A percentile compares a stretch with the other conserved stretches of the same genome.
Evolutionary conservation across 1,284 basidiomycete genomes (phyloP).

Genomic region (Rhodotorula glutinis): DNA sequence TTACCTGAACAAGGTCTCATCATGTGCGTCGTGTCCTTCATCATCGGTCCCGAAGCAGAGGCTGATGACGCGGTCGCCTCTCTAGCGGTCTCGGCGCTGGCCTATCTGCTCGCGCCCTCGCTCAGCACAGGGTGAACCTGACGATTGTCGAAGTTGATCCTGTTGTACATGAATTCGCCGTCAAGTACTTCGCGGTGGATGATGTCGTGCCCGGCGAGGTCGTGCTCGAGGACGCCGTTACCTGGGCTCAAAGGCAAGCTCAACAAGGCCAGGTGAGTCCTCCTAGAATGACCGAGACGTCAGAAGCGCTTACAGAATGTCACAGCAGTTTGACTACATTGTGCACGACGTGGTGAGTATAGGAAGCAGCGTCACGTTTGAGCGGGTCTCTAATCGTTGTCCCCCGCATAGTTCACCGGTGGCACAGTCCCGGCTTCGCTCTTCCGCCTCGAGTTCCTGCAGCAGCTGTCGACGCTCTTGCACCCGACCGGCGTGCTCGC

Average conservation of each 20-base stretch:
- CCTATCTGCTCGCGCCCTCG: conserved; percentile 69
- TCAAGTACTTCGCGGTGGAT: conserved; percentile 70
- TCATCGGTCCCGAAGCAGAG: neutral
- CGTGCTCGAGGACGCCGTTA: conserved; percentile 70
- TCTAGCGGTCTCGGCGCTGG: conserved; percentile 79
- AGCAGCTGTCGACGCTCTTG: conserved; percentile 62
- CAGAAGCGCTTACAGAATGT: neutral
- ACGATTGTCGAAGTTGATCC: conserved; percentile 83
- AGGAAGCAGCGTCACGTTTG: no score
- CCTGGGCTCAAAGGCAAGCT: conserved; percentile 54
- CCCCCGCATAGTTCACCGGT: conserved; percentile 65
- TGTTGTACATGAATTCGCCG: conserved; percentile 76
- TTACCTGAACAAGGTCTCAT: conserved; percentile 66
- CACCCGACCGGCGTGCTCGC: conserved; percentile 70
- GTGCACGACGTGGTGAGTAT: conserved; percentile 69
- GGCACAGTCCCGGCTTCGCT: conserved; percentile 77
- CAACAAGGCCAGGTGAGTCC: conserved; percentile 47
- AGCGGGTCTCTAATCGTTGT: neutral
- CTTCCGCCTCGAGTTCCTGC: conserved; percentile 78
- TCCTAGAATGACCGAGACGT: no score
- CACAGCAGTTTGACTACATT: conserved; percentile 64
- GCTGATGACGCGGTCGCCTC: neutral
- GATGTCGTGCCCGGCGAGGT: conserved; percentile 58
- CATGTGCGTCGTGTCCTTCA: conserved; percentile 3
- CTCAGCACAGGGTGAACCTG: conserved; percentile 63